Evolutionary conservation across 169 alveolate genomes (phyloP).

Genomic region (Plasmodium gonderi): DNA sequence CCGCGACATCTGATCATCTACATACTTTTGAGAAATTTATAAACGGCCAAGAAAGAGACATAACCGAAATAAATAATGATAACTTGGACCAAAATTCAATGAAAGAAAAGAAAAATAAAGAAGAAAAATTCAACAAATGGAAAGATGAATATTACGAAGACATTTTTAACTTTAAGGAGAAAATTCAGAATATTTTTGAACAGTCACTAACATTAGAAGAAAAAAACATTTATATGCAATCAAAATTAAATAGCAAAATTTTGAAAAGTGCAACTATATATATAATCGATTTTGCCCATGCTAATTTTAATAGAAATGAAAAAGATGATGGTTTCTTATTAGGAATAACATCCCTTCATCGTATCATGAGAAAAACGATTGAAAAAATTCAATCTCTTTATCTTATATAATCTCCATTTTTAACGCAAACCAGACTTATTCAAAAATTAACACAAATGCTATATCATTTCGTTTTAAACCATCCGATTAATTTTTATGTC

Average conservation of each 20-base stretch:
- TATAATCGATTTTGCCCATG: slow-evolving; percentile 84
- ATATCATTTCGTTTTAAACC: not conserved
- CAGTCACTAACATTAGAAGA: slow-evolving; percentile 42
- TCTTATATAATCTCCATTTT: not conserved
- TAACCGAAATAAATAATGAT: not conserved
- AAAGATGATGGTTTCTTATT: slow-evolving; percentile 78
- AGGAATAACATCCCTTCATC: slow-evolving; percentile 73
- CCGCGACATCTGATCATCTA: no score
- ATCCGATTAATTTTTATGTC: not conserved
- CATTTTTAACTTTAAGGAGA: slow-evolving; percentile 16
- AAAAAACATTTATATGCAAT: not conserved
- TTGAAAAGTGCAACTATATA: slow-evolving; percentile 72
- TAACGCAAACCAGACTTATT: not conserved
- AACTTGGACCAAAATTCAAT: not conserved
- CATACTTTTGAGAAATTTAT: no score
- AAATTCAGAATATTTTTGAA: slow-evolving; percentile 42
- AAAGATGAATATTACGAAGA: slow-evolving; percentile 31
- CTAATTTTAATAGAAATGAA: slow-evolving; percentile 70
- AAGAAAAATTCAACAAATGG: not conserved
- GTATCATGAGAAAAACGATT: slow-evolving; percentile 52
- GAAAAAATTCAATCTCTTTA: slow-evolving; percentile 13
- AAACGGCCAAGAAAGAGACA: not conserved
- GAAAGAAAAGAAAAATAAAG: not conserved
- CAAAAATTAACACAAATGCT: not conserved
- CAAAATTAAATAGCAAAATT: slow-evolving; percentile 21